Conservation (phyloP, 2,329 filamentous ascomycete genomes). For the Cladophialophora bantiana region DNA sequence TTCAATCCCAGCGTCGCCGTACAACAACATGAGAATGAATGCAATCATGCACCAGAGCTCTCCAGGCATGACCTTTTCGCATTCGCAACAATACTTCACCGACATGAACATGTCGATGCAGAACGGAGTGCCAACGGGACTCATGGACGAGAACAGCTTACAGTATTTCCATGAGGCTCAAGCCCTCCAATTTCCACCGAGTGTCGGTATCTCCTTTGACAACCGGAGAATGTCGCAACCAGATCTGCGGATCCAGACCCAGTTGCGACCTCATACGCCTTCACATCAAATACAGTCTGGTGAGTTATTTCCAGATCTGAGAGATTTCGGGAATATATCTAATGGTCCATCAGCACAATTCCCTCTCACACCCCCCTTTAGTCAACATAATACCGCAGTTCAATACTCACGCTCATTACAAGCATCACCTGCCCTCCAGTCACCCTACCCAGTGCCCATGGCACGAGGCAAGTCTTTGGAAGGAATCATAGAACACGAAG, state of each 20-base stretch:
- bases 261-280: constrained; percentile 66
- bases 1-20: constrained; percentile 34
- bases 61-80: constrained; percentile 35
- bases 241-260: constrained; percentile 46
- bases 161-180: constrained; percentile 40
- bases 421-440: constrained; percentile 50
- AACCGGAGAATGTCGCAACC: constrained; percentile 50
- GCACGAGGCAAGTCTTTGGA: constrained; percentile 55
- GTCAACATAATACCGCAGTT: constrained; percentile 48
- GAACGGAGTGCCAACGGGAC: constrained; percentile 25
- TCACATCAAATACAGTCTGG: constrained; percentile 65
- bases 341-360: constrained; percentile 60
- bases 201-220: constrained; percentile 36
- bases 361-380: constrained; percentile 70
- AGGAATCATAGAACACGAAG: constrained; percentile 62
- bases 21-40: constrained; percentile 42
- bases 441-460: constrained; percentile 50
- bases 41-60: constrained; percentile 38
- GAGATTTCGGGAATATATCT: constrained; percentile 25
- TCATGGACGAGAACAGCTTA: constrained; percentile 40
- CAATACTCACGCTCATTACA: constrained; percentile 50
- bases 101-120: constrained; percentile 39
- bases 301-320: constrained; percentile 50
- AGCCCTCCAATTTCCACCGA: constrained; percentile 31
- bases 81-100: constrained; percentile 38